A percentile compares a stretch with the other conserved stretches of the same genome.
phyloP scores from a whole-genome alignment of 2,329 filamentous ascomycete genomes.

The Lachnellula occidentalis region DNA sequence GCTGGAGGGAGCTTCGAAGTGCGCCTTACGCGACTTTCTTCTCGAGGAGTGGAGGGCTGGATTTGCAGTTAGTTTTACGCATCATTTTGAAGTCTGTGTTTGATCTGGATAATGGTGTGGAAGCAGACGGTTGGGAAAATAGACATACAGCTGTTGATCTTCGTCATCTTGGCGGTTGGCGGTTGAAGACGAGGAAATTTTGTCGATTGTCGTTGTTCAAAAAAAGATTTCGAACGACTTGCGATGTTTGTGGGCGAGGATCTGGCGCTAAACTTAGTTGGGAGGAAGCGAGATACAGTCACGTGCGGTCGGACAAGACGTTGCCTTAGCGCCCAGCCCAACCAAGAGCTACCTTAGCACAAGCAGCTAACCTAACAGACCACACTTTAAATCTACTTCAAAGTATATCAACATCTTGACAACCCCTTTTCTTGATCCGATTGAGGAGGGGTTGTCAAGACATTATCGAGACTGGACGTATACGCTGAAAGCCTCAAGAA shows the following conservation, averaged over 20 bases:
- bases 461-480: neutral
- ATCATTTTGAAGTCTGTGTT: neutral
- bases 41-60: slow-evolving; percentile 71
- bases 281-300: neutral
- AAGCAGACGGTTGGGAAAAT: neutral
- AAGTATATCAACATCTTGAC: no score
- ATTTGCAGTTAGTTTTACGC: slow-evolving; percentile 12
- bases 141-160: slow-evolving; percentile 56
- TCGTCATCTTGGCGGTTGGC: slow-evolving; percentile 56
- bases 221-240: neutral
- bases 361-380: no score
- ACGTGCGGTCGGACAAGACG: no score
- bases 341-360: no score
- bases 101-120: neutral
- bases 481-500: neutral
- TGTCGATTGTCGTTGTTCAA: slow-evolving; percentile 18
- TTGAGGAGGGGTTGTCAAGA: no score
- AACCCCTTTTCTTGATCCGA: no score
- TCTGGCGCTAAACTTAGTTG: neutral
- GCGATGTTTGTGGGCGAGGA: neutral
- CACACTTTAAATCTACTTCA: no score
- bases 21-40: slow-evolving; percentile 98
- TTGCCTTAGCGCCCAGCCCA: no score
- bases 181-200: slow-evolving; percentile 21
- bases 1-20: slow-evolving; percentile 94